Evolutionary conservation across 768 basidiomycete genomes (phyloP).

Genomic region (Termitomyces sp.): DNA sequence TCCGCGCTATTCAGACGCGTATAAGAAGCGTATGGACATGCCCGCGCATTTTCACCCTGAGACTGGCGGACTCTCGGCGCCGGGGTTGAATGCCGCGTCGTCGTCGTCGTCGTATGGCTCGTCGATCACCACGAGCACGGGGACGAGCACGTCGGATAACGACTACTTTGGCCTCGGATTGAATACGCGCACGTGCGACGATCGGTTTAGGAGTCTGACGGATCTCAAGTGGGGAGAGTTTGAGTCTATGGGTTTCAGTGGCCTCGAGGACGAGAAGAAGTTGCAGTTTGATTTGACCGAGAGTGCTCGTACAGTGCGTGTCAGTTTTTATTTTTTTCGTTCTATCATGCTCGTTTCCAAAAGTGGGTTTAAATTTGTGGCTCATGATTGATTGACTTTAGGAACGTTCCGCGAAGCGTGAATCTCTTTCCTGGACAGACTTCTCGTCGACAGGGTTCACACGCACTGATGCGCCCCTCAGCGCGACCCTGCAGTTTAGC

Average conservation of each 20-base stretch:
- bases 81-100: slow-evolving; percentile 28
- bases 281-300: slow-evolving; percentile 94
- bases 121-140: slow-evolving; percentile 28
- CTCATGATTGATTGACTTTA: slow-evolving; percentile 25
- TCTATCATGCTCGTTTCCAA: slow-evolving; percentile 3
- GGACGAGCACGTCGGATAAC: slow-evolving; percentile 29
- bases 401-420: slow-evolving; percentile 70
- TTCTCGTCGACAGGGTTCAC: slow-evolving; percentile 84
- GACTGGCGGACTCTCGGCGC: slow-evolving; percentile 31
- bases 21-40: slow-evolving; percentile 76
- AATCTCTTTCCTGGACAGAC: slow-evolving; percentile 88
- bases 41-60: slow-evolving; percentile 60
- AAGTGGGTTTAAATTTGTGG: not conserved
- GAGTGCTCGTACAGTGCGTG: slow-evolving; percentile 63
- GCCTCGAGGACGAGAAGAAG: slow-evolving; percentile 59
- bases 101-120: slow-evolving; percentile 45
- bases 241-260: slow-evolving; percentile 78
- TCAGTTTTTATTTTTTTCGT: not conserved
- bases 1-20: slow-evolving; percentile 73
- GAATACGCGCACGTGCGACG: slow-evolving; percentile 48
- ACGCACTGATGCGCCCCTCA: slow-evolving; percentile 72
- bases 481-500: slow-evolving; percentile 81
- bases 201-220: slow-evolving; percentile 76
- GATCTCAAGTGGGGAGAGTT: slow-evolving; percentile 94
- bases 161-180: slow-evolving; percentile 38